Evolutionary conservation across 2,329 filamentous ascomycete species (phyloP).

Genomic region (Alternaria alternata): DNA sequence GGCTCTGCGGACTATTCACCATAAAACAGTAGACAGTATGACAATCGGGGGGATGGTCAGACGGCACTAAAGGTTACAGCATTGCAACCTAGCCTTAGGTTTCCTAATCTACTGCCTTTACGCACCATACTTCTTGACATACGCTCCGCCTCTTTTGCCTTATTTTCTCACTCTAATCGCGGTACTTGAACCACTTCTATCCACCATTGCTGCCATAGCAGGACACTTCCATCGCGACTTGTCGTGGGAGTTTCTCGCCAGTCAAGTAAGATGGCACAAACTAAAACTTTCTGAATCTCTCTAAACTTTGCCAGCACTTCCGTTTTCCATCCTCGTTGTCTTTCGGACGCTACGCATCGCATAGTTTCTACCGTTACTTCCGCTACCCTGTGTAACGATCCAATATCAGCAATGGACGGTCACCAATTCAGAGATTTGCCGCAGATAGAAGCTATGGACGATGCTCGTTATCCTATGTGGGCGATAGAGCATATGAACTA

Average conservation of each 20-base stretch:
- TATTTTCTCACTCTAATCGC: slow-evolving; percentile 18
- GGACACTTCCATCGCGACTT: not conserved
- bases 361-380: not conserved
- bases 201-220: slow-evolving; percentile 6
- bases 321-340: slow-evolving; percentile 1
- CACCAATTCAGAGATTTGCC: slow-evolving; percentile 43
- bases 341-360: not conserved
- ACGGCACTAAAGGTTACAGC: slow-evolving; percentile 35
- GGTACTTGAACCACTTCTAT: slow-evolving; percentile 18
- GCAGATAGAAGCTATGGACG: slow-evolving; percentile 39
- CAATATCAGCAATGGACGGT: slow-evolving; percentile 20
- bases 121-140: slow-evolving; percentile 13
- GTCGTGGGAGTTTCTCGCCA: not conserved
- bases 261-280: slow-evolving; percentile 5
- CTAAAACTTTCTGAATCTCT: not conserved
- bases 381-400: not conserved
- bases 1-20: slow-evolving; percentile 44
- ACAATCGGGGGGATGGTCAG: slow-evolving; percentile 27
- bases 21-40: slow-evolving; percentile 43
- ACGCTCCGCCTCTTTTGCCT: slow-evolving; percentile 42
- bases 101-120: slow-evolving; percentile 35
- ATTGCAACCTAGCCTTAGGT: slow-evolving; percentile 36
- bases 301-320: slow-evolving; percentile 7
- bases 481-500: slow-evolving; percentile 19
- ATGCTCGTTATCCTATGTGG: slow-evolving; percentile 25